Conservation (phyloP, 129 eudicot genomes). For the Logfia minima region DNA sequence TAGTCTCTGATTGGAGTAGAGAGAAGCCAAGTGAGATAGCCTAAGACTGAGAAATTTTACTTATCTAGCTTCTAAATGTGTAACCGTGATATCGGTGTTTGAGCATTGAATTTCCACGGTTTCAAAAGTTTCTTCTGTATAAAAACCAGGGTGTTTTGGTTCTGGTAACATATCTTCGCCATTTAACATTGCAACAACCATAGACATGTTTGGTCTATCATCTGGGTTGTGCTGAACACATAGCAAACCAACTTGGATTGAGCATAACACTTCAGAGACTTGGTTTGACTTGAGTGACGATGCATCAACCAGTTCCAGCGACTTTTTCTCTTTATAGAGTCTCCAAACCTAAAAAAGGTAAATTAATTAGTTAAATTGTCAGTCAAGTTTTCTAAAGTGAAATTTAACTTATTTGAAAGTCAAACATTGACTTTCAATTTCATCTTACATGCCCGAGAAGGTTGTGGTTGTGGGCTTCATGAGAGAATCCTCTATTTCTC, state of each 20-base stretch:
- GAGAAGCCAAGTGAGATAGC: no score
- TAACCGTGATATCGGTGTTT: slow-evolving; percentile 14
- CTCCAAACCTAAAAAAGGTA: slow-evolving; percentile 32
- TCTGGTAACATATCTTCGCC: slow-evolving; percentile 11
- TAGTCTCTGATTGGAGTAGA: no score
- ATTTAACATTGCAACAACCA: slow-evolving; percentile 30
- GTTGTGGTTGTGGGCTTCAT: slow-evolving; percentile 23
- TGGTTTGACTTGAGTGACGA: neutral
- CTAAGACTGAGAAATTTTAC: no score
- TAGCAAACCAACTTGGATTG: slow-evolving; percentile 33
- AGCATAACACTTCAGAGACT: slow-evolving; percentile 11
- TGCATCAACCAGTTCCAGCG: slow-evolving; percentile 26
- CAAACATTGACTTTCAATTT: neutral
- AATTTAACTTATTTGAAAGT: neutral
- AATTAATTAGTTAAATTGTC: neutral
- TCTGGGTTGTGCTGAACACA: slow-evolving; percentile 38
- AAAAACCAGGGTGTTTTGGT: slow-evolving; percentile 39
- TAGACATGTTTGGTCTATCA: slow-evolving; percentile 36
- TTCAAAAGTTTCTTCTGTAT: slow-evolving; percentile 7
- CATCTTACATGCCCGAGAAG: slow-evolving; percentile 36
- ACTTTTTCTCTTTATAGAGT: slow-evolving; percentile 31
- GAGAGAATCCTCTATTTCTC: slow-evolving; percentile 36
- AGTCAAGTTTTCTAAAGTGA: neutral
- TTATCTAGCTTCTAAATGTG: slow-evolving; percentile 17
- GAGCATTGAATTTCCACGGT: slow-evolving; percentile 7